Evolutionary conservation across 2,329 filamentous ascomycete species (phyloP).

Genomic region (Macrophomina phaseolina): DNA sequence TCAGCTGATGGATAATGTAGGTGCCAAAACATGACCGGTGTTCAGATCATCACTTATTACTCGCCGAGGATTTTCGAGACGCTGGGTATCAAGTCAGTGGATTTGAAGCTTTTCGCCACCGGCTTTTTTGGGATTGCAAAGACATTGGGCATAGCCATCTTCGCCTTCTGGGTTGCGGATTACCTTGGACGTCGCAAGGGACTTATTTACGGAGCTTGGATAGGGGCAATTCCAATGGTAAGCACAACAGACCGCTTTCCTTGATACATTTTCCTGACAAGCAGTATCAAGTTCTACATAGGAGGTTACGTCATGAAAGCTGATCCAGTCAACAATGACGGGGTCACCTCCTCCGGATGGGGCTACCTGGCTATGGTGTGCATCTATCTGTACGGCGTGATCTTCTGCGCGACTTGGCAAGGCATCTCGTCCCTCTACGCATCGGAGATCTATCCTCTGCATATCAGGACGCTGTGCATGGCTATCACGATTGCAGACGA

Average conservation of each 20-base stretch:
- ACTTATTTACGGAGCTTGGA: slow-evolving; percentile 56
- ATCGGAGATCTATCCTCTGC: slow-evolving; percentile 56
- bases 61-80: slow-evolving; percentile 47
- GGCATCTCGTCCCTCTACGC: slow-evolving; percentile 52
- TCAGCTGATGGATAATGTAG: background rate
- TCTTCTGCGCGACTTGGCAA: slow-evolving; percentile 56
- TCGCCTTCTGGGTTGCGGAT: slow-evolving; percentile 44
- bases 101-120: slow-evolving; percentile 53
- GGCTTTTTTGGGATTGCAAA: slow-evolving; percentile 55
- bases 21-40: slow-evolving; percentile 27
- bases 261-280: background rate
- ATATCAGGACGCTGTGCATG: slow-evolving; percentile 49
- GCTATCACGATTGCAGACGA: slow-evolving; percentile 43
- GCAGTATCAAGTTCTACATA: slow-evolving; percentile 49
- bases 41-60: slow-evolving; percentile 46
- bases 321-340: slow-evolving; percentile 55
- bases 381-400: slow-evolving; percentile 62
- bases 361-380: slow-evolving; percentile 61
- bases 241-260: background rate
- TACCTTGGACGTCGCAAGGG: slow-evolving; percentile 48
- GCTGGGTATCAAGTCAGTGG: slow-evolving; percentile 53
- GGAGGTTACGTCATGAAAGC: slow-evolving; percentile 61
- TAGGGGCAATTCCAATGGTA: slow-evolving; percentile 54
- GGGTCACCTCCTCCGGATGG: slow-evolving; percentile 51
- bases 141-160: background rate